These are phyloP conservation scores for Taxawa tesnikishii DNA, from an alignment of 2,329 filamentous ascomycete genomes.

Conservation along the genomic window DNA sequence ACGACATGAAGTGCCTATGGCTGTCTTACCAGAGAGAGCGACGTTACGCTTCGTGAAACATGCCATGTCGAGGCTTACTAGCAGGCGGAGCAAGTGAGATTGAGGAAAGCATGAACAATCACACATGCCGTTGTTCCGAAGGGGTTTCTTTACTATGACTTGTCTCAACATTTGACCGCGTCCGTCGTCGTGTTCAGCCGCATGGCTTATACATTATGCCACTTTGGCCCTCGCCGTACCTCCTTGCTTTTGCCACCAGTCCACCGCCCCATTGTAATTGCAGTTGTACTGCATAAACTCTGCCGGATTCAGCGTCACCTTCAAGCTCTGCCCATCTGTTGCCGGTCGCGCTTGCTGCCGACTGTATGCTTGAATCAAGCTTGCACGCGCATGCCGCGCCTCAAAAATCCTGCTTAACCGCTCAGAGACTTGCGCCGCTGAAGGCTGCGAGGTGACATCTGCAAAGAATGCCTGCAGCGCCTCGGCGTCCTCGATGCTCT, in stretches of 20 bases:
- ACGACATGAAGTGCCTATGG: no score
- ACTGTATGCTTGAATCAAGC: conserved; percentile 29
- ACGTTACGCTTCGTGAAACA: no score
- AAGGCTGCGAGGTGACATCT: conserved; percentile 9
- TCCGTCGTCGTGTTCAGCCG: no score
- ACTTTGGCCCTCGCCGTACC: no score
- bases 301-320: conserved; percentile 24
- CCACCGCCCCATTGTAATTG: conserved; percentile 21
- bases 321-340: conserved; percentile 19
- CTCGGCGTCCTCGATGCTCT: conserved; percentile 30
- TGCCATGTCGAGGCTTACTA: no score
- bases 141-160: no score
- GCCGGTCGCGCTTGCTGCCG: conserved; percentile 29
- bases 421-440: conserved; percentile 12
- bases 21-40: no score
- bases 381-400: conserved; percentile 25
- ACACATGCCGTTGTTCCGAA: conserved; percentile 2
- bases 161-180: no score
- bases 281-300: conserved; percentile 32
- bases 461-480: conserved; percentile 18
- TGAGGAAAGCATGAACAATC: conserved; percentile 2
- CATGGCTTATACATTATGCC: no score
- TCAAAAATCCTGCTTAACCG: conserved; percentile 14
- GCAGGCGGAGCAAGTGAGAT: no score
- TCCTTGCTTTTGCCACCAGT: no score